Conservation (phyloP, 148 eudicot genomes). For the Camellia granthamiana region DNA sequence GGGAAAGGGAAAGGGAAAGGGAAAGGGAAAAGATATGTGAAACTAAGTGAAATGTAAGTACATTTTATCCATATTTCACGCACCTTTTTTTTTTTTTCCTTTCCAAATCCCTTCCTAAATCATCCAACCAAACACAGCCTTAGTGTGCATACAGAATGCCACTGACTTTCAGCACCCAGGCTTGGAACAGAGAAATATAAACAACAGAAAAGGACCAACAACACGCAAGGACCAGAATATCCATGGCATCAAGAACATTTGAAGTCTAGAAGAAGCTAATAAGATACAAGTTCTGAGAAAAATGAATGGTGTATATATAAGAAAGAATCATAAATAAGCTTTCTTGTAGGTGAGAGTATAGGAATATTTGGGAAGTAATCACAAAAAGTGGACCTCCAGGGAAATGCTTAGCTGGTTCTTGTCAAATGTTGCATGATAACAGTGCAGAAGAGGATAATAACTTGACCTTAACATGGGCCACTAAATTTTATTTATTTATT, state of each 20-base stretch:
- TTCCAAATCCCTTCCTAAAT: too few species aligned
- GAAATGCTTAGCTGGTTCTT: background rate
- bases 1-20: too few species aligned
- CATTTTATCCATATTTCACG: too few species aligned
- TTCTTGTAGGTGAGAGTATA: background rate
- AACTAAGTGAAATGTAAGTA: too few species aligned
- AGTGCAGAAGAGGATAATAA: background rate
- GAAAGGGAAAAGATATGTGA: too few species aligned
- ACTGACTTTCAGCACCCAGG: background rate
- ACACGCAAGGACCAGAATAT: background rate
- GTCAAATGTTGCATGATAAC: background rate
- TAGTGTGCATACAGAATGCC: background rate
- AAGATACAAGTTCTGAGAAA: background rate
- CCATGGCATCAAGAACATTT: background rate
- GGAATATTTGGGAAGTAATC: background rate
- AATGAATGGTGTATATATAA: background rate
- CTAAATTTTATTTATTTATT: background rate
- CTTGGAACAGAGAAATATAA: background rate
- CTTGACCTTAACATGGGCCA: background rate
- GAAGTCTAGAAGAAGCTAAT: background rate
- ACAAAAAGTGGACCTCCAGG: background rate
- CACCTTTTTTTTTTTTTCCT: too few species aligned
- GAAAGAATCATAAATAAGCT: background rate
- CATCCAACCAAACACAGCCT: too few species aligned
- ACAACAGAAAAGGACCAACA: background rate